Conservation (phyloP, 805 yeast genomes). For the Schwanniomyces occidentalis region DNA sequence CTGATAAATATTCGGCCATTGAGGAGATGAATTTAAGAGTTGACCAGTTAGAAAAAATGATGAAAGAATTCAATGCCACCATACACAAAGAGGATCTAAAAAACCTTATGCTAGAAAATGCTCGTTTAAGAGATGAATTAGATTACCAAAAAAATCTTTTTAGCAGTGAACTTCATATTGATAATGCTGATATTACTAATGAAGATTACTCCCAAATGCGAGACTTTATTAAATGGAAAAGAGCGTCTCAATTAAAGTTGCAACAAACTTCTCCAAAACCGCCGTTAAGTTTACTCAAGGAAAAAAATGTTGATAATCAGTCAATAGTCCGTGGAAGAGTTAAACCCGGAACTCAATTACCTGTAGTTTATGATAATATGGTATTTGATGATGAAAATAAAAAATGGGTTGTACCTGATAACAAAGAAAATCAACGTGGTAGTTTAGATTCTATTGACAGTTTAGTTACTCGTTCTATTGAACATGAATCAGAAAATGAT, state of each 20-base stretch:
- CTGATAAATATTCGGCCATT: not conserved
- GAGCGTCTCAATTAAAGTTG: constrained; percentile 37
- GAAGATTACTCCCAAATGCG: constrained; percentile 16
- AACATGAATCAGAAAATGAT: constrained; percentile 1
- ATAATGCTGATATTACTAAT: constrained; percentile 21
- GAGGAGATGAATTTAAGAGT: constrained; percentile 4
- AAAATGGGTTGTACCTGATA: constrained; percentile 26
- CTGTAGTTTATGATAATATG: constrained; percentile 37
- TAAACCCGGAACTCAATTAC: constrained; percentile 33
- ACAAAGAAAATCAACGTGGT: constrained; percentile 17
- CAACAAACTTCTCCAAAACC: constrained; percentile 8
- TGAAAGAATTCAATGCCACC: constrained; percentile 11
- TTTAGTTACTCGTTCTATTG: constrained; percentile 18
- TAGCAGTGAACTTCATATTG: constrained; percentile 16
- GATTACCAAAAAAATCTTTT: not conserved
- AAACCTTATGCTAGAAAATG: constrained; percentile 17
- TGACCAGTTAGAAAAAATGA: constrained; percentile 14
- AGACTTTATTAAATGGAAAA: constrained; percentile 35
- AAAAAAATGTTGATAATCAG: constrained; percentile 6
- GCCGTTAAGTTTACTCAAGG: constrained; percentile 4
- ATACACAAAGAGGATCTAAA: constrained; percentile 12
- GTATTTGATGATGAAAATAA: constrained; percentile 29
- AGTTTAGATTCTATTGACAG: constrained; percentile 43
- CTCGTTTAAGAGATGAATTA: constrained; percentile 10
- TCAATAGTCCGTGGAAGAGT: constrained; percentile 35